Base-by-base conservation (phyloP, 2,329 filamentous ascomycete species). In the Phialocephala subalpina region DNA sequence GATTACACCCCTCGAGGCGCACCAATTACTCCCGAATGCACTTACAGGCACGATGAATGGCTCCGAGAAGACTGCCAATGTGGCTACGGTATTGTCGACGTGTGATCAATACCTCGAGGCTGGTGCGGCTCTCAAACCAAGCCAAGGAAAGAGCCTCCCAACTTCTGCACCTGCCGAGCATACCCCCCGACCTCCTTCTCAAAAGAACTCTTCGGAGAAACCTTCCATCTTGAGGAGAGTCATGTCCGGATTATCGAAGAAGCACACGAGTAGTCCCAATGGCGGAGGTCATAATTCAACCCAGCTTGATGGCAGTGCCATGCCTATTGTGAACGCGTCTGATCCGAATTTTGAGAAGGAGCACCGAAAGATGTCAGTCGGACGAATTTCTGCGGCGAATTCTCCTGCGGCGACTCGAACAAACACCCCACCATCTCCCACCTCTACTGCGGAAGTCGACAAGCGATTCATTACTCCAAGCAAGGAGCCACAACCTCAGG, bases 1-100 rank as follows among this genome's bases (percentile, higher is more conserved):
- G 53, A 80, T 87, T 65, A 90, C 87, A 25, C 88, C 87, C 57
- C 83, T 87, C 66, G 89, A 87, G 72, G 81, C 80, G 72, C 82
- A 84, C 67, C 83, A 85, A 73, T 87, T 86, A 58, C 83, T 85
- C 73, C 87, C 86, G 56, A 83, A 84, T 65, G 84, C 87, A 69
- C 87, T 88, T 68, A 80, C 80, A 53, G 45, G 61, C 52, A 67
- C 62, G 35, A 68, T 69, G 58, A 64, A 58, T 27, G 64, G 45
- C 16, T 27, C 42, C 12, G 60, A 11, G 18, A 47, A 68, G 22
- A 36, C 45, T 40, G 45, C 27, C 35, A 60, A 65, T 25, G 49
- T 14, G 6, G 25, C 12, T 7, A 18, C 11, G 18, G 5, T 22
- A 27, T 16, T 33, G 25, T 11, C 27, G 11, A 11, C 12, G 25